Conservation (phyloP, 768 basidiomycete species). For the Hypholoma fasciculare region DNA sequence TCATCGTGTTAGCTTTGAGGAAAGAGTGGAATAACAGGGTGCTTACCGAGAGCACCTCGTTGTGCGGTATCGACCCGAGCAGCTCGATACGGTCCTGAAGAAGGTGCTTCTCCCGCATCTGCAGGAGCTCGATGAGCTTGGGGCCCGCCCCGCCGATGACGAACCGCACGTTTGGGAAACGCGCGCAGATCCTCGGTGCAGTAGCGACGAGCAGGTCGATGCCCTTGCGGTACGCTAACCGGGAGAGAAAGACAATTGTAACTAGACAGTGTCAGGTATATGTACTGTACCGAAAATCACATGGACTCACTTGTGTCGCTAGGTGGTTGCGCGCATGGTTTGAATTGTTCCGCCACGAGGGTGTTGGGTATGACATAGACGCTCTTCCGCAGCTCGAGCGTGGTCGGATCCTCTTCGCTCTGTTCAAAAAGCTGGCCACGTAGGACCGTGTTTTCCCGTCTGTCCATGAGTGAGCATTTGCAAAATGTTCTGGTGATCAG, state of each 20-base stretch:
- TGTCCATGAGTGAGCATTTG: conserved; percentile 27
- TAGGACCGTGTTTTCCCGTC: conserved; percentile 96
- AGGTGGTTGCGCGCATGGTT: conserved; percentile 52
- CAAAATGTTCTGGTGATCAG: not conserved
- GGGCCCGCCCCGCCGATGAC: conserved; percentile 94
- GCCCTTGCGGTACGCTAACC: conserved; percentile 94
- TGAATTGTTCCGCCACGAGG: conserved; percentile 83
- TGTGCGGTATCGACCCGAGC: conserved; percentile 77
- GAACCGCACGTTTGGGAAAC: conserved; percentile 87
- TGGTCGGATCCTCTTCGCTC: conserved; percentile 41
- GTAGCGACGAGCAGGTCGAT: conserved; percentile 93
- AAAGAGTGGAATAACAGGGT: not conserved
- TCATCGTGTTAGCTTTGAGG: not conserved
- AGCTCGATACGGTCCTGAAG: conserved; percentile 93
- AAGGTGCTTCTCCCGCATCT: conserved; percentile 90
- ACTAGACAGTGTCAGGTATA: conserved; percentile 45
- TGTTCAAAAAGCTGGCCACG: conserved; percentile 75
- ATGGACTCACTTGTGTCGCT: conserved; percentile 55
- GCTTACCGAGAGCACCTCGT: conserved; percentile 80
- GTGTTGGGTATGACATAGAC: conserved; percentile 96
- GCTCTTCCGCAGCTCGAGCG: conserved; percentile 48
- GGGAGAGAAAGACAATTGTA: conserved; percentile 87
- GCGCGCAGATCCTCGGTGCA: conserved; percentile 83
- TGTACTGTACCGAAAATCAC: not conserved
- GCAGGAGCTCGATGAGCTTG: conserved; percentile 90